phyloP scores from a whole-genome alignment of 768 basidiomycete species.

The Termitomyces sp. region DNA sequence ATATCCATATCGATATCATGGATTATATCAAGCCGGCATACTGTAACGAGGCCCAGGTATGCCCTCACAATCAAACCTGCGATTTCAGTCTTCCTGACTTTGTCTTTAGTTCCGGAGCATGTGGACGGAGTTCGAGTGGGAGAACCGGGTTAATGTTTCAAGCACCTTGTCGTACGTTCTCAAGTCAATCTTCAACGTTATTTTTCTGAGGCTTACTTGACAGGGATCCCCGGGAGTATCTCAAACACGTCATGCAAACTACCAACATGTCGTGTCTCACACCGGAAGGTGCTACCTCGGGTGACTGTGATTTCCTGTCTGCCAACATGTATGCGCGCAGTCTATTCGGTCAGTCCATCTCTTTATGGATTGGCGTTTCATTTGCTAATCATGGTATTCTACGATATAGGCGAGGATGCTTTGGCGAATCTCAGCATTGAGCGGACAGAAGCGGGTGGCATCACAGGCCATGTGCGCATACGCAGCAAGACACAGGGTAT shows the following conservation, averaged over 20 bases:
- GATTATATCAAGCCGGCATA: slow-evolving; percentile 96
- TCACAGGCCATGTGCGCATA: slow-evolving; percentile 93
- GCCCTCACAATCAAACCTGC: slow-evolving; percentile 3
- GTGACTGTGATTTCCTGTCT: slow-evolving; percentile 95
- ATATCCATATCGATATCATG: slow-evolving; percentile 98
- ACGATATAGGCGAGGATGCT: slow-evolving; percentile 81
- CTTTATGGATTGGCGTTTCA: background rate
- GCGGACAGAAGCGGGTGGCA: slow-evolving; percentile 69
- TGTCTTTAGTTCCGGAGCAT: slow-evolving; percentile 81
- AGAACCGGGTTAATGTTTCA: slow-evolving; percentile 95
- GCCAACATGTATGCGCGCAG: slow-evolving; percentile 96
- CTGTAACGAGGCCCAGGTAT: slow-evolving; percentile 89
- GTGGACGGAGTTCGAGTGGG: slow-evolving; percentile 99
- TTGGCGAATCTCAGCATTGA: slow-evolving; percentile 94
- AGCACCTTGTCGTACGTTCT: slow-evolving; percentile 69
- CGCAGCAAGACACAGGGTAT: slow-evolving; percentile 98
- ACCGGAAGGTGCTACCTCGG: slow-evolving; percentile 89
- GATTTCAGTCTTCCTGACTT: background rate
- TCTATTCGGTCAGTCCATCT: slow-evolving; percentile 69
- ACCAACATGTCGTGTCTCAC: slow-evolving; percentile 99
- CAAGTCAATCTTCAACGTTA: background rate
- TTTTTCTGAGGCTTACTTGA: background rate
- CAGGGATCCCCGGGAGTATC: slow-evolving; percentile 83
- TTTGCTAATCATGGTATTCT: background rate
- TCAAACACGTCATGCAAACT: slow-evolving; percentile 91